Conservation (phyloP, 495 filamentous ascomycete genomes). For the Penicilliopsis zonata region DNA sequence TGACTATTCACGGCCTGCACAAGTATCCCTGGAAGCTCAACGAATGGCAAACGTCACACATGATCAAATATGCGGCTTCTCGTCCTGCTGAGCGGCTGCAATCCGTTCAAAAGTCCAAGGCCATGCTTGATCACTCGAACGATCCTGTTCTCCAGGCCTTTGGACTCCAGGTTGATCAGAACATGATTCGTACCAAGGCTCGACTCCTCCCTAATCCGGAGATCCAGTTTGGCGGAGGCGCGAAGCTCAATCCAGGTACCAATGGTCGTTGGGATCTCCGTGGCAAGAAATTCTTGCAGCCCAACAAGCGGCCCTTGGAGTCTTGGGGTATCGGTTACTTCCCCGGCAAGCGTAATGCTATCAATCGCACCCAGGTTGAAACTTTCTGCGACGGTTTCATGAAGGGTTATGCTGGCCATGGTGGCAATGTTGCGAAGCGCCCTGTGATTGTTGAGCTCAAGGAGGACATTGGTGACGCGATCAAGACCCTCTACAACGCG, state of each 20-base stretch:
- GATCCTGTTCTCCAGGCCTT: slow-evolving; percentile 60
- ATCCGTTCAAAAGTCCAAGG: slow-evolving; percentile 52
- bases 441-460: slow-evolving; percentile 17
- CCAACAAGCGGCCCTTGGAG: slow-evolving; percentile 45
- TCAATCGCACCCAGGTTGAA: slow-evolving; percentile 31
- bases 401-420: slow-evolving; percentile 54
- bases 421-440: slow-evolving; percentile 43
- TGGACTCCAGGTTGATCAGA: slow-evolving; percentile 49
- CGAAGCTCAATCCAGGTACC: slow-evolving; percentile 39
- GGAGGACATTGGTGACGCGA: slow-evolving; percentile 36
- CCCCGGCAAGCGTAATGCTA: slow-evolving; percentile 20
- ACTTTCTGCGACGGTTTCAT: slow-evolving; percentile 50
- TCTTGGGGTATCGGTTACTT: slow-evolving; percentile 62
- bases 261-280: slow-evolving; percentile 79
- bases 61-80: slow-evolving; percentile 79
- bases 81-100: slow-evolving; percentile 49
- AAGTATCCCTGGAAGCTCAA: slow-evolving; percentile 71
- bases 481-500: slow-evolving; percentile 39
- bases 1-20: slow-evolving; percentile 51
- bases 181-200: slow-evolving; percentile 54
- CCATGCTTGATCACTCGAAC: slow-evolving; percentile 49
- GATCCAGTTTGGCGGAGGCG: slow-evolving; percentile 45
- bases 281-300: slow-evolving; percentile 56
- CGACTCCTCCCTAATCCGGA: slow-evolving; percentile 60
- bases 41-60: slow-evolving; percentile 50